phyloP scores from a whole-genome alignment of 2,329 filamentous ascomycete species.

The Microcyclosporella mali region DNA sequence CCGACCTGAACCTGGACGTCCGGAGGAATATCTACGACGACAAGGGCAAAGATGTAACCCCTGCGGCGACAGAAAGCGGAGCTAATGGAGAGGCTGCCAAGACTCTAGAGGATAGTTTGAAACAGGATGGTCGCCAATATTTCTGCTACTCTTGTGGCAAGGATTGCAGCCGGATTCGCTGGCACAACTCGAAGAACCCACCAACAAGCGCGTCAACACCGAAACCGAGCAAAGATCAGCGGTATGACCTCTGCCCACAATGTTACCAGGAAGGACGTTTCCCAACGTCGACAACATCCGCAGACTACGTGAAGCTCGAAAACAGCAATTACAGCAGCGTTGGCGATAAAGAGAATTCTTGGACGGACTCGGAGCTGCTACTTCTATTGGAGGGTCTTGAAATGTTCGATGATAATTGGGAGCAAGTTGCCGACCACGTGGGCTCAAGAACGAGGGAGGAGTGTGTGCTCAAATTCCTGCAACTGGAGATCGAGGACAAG shows the following conservation, averaged over 20 bases:
- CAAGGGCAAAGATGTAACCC: slow-evolving; percentile 76
- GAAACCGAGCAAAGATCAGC: slow-evolving; percentile 55
- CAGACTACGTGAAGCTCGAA: slow-evolving; percentile 82
- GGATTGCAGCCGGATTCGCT: slow-evolving; percentile 71
- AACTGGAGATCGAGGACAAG: slow-evolving; percentile 95
- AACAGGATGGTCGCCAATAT: slow-evolving; percentile 58
- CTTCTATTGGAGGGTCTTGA: slow-evolving; percentile 85
- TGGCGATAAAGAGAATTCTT: slow-evolving; percentile 78
- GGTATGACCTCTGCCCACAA: slow-evolving; percentile 84
- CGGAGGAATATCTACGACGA: slow-evolving; percentile 93
- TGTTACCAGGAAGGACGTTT: slow-evolving; percentile 83
- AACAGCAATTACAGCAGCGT: slow-evolving; percentile 74
- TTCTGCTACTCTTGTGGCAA: slow-evolving; percentile 89
- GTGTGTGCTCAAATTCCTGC: slow-evolving; percentile 92
- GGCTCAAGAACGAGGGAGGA: slow-evolving; percentile 88
- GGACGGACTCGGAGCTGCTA: slow-evolving; percentile 87
- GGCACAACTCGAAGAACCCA: slow-evolving; percentile 61
- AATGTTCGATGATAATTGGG: slow-evolving; percentile 93
- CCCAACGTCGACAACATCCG: slow-evolving; percentile 68
- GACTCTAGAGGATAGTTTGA: slow-evolving; percentile 53
- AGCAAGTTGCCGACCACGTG: slow-evolving; percentile 84
- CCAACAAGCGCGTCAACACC: slow-evolving; percentile 38
- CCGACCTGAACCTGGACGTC: slow-evolving; percentile 84
- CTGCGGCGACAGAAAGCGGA: slow-evolving; percentile 42
- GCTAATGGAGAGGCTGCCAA: slow-evolving; percentile 68